phyloP scores from a whole-genome alignment of 805 yeast species.

The Zygosaccharomyces kombuchaensis region DNA sequence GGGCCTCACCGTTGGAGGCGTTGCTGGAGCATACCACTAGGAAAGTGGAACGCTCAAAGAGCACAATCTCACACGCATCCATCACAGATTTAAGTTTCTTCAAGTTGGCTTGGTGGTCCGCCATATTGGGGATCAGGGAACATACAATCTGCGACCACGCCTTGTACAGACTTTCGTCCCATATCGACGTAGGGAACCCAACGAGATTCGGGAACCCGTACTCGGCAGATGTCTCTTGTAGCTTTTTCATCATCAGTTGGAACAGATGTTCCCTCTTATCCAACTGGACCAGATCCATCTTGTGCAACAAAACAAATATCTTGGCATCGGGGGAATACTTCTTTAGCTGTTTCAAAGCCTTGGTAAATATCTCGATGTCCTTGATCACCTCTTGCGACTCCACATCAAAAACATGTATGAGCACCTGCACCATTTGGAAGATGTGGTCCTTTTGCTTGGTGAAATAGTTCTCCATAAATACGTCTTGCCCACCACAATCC shows the following conservation, averaged over 20 bases:
- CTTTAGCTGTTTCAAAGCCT: constrained; percentile 74
- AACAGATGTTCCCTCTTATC: constrained; percentile 83
- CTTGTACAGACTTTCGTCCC: constrained; percentile 94
- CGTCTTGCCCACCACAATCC: constrained; percentile 99
- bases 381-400: constrained; percentile 87
- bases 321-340: constrained; percentile 87
- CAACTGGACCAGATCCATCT: constrained; percentile 90
- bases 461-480: constrained; percentile 90
- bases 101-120: constrained; percentile 69
- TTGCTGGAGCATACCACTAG: constrained; percentile 48
- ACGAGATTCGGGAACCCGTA: constrained; percentile 57
- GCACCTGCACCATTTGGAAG: constrained; percentile 90
- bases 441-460: constrained; percentile 86
- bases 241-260: constrained; percentile 74
- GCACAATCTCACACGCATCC: constrained; percentile 82
- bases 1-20: constrained; percentile 25
- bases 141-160: constrained; percentile 98
- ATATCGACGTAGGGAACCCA: constrained; percentile 92
- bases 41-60: constrained; percentile 92
- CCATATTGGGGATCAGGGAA: constrained; percentile 88
- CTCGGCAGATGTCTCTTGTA: constrained; percentile 70
- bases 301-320: constrained; percentile 86
- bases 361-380: constrained; percentile 86
- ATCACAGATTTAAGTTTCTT: constrained; percentile 66
- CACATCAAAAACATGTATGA: constrained; percentile 94